Evolutionary conservation across 805 yeast species (phyloP).

Genomic region (Tetrapisispora nanseiensis): DNA sequence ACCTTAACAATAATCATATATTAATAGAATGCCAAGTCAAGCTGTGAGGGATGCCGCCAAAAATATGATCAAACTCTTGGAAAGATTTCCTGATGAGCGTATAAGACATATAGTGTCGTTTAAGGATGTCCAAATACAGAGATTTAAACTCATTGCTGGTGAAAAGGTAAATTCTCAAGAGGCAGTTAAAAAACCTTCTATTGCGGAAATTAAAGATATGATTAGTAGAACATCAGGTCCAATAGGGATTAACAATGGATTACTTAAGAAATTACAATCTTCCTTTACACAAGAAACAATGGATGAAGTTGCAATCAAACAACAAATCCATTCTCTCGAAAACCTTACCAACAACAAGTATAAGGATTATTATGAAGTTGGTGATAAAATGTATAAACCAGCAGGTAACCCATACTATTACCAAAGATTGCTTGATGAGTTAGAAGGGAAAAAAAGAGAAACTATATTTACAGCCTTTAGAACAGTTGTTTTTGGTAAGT

Average conservation of each 20-base stretch:
- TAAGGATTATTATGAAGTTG: conserved; percentile 51
- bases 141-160: conserved; percentile 45
- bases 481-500: conserved; percentile 70
- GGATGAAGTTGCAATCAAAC: conserved; percentile 38
- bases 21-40: conserved; percentile 1
- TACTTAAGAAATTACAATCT: conserved; percentile 35
- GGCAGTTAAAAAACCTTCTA: conserved; percentile 31
- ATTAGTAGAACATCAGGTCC: conserved; percentile 30
- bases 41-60: conserved; percentile 29
- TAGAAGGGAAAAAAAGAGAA: conserved; percentile 64
- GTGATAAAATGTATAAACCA: conserved; percentile 63
- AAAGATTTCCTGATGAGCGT: conserved; percentile 59
- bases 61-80: conserved; percentile 47
- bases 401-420: conserved; percentile 79
- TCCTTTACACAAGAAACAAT: conserved; percentile 40
- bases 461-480: conserved; percentile 53
- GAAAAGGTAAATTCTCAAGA: conserved; percentile 33
- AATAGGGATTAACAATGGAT: conserved; percentile 38
- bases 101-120: conserved; percentile 61
- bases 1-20: not conserved
- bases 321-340: conserved; percentile 50
- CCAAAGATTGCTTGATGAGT: conserved; percentile 56
- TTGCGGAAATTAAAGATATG: conserved; percentile 34
- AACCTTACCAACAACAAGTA: conserved; percentile 52
- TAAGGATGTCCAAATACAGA: conserved; percentile 53